A percentile compares a stretch with the other conserved stretches of the same genome.
Evolutionary conservation across 1,139 yeast species (phyloP).

Genomic region (Protomyces arabidopsidicola): DNA sequence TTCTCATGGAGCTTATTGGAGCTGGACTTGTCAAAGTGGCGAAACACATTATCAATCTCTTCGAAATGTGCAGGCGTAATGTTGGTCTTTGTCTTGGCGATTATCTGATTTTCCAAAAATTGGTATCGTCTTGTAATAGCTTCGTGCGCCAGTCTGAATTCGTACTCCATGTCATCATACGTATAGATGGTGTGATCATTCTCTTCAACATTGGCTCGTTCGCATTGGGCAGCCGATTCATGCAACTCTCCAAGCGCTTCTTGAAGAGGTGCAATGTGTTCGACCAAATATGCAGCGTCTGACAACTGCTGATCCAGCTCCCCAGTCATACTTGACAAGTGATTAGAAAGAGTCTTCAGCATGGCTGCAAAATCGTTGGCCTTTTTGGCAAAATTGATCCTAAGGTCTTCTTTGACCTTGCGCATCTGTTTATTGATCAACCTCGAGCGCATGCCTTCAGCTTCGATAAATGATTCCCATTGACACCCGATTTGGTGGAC

Average conservation of each 20-base stretch:
- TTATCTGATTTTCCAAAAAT: constrained; percentile 44
- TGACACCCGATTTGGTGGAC: constrained; percentile 39
- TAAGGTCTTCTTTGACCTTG: constrained; percentile 46
- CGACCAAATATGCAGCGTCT: constrained; percentile 39
- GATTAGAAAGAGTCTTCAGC: constrained; percentile 38
- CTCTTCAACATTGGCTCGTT: constrained; percentile 44
- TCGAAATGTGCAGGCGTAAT: constrained; percentile 45
- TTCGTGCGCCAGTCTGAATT: constrained; percentile 42
- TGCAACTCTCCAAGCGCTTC: constrained; percentile 36
- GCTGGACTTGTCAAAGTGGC: constrained; percentile 43
- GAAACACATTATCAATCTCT: constrained; percentile 45
- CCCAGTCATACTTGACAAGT: constrained; percentile 41
- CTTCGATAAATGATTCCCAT: constrained; percentile 39
- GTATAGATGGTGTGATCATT: constrained; percentile 44
- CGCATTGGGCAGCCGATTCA: constrained; percentile 37
- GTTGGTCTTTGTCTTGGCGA: constrained; percentile 43
- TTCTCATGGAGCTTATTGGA: constrained; percentile 37
- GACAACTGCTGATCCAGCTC: constrained; percentile 43
- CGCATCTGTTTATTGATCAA: constrained; percentile 40
- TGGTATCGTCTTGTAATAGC: constrained; percentile 42
- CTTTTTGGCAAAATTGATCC: constrained; percentile 45
- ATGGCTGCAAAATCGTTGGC: constrained; percentile 42
- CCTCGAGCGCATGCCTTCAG: constrained; percentile 41
- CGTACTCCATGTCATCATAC: constrained; percentile 44
- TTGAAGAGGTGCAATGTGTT: constrained; percentile 40